Percentiles rank a stretch among this genome's conserved stretches.
Conservation (phyloP, 345 rosid genomes). For the Populus davidiana region DNA sequence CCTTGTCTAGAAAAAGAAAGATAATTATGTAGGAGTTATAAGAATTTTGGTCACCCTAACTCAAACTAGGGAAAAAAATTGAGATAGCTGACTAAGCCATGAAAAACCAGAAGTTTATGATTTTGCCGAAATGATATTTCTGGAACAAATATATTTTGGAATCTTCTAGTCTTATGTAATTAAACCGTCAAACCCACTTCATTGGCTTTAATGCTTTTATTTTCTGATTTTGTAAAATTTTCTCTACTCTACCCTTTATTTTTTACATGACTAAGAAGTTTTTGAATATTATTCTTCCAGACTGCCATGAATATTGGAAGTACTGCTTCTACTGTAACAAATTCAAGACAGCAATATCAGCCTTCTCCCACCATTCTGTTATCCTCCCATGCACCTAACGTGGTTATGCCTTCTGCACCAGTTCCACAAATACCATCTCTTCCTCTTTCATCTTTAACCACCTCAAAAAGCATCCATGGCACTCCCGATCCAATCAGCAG, state of each 20-base stretch:
- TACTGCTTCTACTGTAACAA: slow-evolving; percentile 28
- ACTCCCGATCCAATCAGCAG: slow-evolving; percentile 35
- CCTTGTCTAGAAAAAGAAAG: neutral
- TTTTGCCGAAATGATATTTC: too few relatives aligned
- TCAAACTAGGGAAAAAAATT: too few relatives aligned
- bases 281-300: slow-evolving; percentile 30
- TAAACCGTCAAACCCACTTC: neutral
- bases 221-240: neutral
- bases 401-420: slow-evolving; percentile 28
- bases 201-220: slow-evolving; percentile 3
- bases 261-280: slow-evolving; percentile 1
- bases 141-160: too few relatives aligned
- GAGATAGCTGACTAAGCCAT: too few relatives aligned
- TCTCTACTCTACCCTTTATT: neutral
- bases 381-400: slow-evolving; percentile 32
- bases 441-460: slow-evolving; percentile 37
- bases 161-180: neutral
- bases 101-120: too few relatives aligned
- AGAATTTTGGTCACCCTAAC: neutral
- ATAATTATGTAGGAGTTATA: neutral
- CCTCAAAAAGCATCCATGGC: slow-evolving; percentile 29
- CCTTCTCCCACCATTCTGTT: slow-evolving; percentile 36
- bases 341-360: slow-evolving; percentile 38
- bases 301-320: slow-evolving; percentile 41
- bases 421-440: slow-evolving; percentile 35